Base-by-base conservation (phyloP, 2,329 filamentous ascomycete genomes). In the Sporothrix luriei region DNA sequence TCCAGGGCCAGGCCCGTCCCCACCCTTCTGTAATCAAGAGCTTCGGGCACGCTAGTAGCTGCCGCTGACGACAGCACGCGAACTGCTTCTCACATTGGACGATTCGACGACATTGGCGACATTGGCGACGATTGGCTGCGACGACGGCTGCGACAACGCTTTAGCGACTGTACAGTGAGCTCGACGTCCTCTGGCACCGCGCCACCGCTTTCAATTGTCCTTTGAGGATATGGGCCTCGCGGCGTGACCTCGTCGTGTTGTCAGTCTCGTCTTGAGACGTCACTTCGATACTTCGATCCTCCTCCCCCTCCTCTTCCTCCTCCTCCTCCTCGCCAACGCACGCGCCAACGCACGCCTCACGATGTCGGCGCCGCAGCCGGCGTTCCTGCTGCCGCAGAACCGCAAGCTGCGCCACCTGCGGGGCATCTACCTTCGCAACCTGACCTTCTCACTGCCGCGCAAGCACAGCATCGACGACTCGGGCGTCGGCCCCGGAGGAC, bases 331-430 rank as follows among this genome's bases (percentile, higher is more conserved):
- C 24, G 19, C 33, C 43, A n/a, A n/a, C n/a, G n/a, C n/a, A n/a
- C 2, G 9, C n/a, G n/a, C n/a, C 21, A 11, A 16, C 19, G 16
- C 54, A 10, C 13, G n/a, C 21, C 33, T 16, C 43, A 7, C 61
- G 2, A 64, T 64, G 61, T 33, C 61, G 43, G 26, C 61, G 16
- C 43, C 43, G 6, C 61, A 49, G 14, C 80, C 83, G 52, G 84
- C 86, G 52, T 82, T 84, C 54, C 82, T 90, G 72, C 80, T 88
- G 40, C 82, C 87, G 21, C 86, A 95, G 84, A 97, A 97, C 78
- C 91, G 93, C 78, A 93, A 91, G 78, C 84, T 98, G 68, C 89
- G 94, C 68, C 94, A 97, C 82, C 85, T 97, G 4, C 90, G 92
- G 75, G 93, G 92, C 74, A 88, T 98, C 74, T 94, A 91, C 69